Evolutionary conservation across 2,329 filamentous ascomycete species (phyloP), one percentile per base, ranked within the genome.

Genomic region (Cytospora leucostoma): DNA sequence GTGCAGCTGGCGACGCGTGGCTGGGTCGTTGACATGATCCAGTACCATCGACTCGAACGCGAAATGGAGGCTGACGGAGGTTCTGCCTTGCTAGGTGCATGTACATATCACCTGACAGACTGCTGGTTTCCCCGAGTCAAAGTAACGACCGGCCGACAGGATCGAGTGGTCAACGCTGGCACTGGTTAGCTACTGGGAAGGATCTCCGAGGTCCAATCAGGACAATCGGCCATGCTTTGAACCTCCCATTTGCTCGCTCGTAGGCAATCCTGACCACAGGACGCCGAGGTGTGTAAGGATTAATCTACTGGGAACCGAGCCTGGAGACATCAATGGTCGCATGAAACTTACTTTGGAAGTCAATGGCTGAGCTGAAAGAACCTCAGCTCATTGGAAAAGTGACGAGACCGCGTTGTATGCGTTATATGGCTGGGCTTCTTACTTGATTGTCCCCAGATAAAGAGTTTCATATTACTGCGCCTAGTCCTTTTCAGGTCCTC

Each of bases 121-220:
- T 21, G 44, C 44, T 11, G 21, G 2, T 27, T 27, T 27, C 27
- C 27, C 27, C 27, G 27, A 10, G 47, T 27, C 19, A 7, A 34
- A 49, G 7, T 40, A 15, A 13, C 6, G 17, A 3, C 12, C 49
- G n/a, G 11, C 11, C 10, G 27, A 37, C 13, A 12, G 47, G 58
- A 47, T 8, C 40, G 21, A n/a, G 40, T 13, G 10, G 8, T 38
- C 13, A 52, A 55, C 47, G 34, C 10, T 44, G 58, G 37, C 12
- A 49, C 32, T 32, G 27, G 37, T 15, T n/a, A 8, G 11, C 21
- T 32, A 17, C 15, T 10, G 32, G 32, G 58, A n/a, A 44, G 17
- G 58, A 17, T 53, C n/a, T 40, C 19, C 6, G 12, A 17, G 32
- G 21, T 32, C 58, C 58, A 55, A 61, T 61, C 58, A 55, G 54